Base-by-base conservation (phyloP, 2,329 filamentous ascomycete genomes). In the Grosmannia huntii region DNA sequence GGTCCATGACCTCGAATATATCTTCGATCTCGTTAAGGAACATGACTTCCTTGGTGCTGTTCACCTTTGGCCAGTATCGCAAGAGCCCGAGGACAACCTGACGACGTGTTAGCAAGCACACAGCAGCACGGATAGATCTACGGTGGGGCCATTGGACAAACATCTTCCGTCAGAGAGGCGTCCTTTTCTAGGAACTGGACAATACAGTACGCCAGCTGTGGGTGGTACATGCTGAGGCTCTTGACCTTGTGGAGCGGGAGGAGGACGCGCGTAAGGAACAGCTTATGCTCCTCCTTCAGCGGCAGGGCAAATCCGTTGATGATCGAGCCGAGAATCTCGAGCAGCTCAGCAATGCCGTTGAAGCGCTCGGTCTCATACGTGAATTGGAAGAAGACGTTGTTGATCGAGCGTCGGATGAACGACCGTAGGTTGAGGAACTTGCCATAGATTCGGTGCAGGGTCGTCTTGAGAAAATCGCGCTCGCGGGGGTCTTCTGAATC, bases 371-470 rank as follows among this genome's bases (percentile, higher is more conserved):
- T 99, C 73, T 99, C 94, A 71, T 99, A 99, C 61, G 90, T 91
- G 72, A 99, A 99, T 70, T 99, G 94, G 80, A 99, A 99, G 76
- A 99, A 99, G 66, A 99, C 94, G 68, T 99, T 97, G 82, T 99
- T 99, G 80, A 99, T 99, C 59, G 94, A 99, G 66, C 94, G 85
- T 68, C 94, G 83, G 68, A 99, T 99, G 72, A 95, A 99, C 33
- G 94, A 97, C 61, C 94, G 86, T 62, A 99, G 79, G 71, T 99
- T 99, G 66, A 99, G 81, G 74, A 99, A 99, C 76, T 99, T 99
- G 68, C 94, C 94, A 69, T 99, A 99, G 69, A 99, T 99, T 62
- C 94, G 85, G 73, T 99, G 94, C 58, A 99, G 79, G 0, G 94
- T 99, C 0, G 94, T 99, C 79, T 99, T 99, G 64, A 99, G 77